Evolutionary conservation across 805 yeast species (phyloP), one percentile per base, ranked within the genome.

Genomic region (Candida argentea): DNA sequence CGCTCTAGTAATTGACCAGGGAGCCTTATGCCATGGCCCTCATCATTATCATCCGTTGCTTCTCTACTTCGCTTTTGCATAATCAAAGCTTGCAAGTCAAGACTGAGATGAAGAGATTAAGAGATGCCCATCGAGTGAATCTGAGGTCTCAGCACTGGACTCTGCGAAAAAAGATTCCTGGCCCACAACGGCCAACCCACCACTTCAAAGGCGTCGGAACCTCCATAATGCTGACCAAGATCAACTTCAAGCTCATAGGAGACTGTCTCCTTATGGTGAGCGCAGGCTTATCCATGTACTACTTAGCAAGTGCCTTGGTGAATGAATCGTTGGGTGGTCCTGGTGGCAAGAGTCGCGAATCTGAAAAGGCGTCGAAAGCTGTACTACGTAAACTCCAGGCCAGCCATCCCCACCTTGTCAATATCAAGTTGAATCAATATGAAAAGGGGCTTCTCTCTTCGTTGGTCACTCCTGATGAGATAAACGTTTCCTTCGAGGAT

Each of bases 401-500:
- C 12, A 48, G 66, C 7, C 72, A 78, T 39, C 94, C 96, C 0
- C 64, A 60, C 1, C 57, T 66, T 16, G 56, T 67, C 30, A 60
- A 60, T 20, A 47, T 77, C 6, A 67, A 62, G 6, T 61, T 83
- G 23, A 78, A 74, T 40, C 71, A 66, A 31, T 87, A 91, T 50
- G 98, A 91, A 48, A 70, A 72, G 36, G 61, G 73, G n/a, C 70
- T 91, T 2, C 56, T 91, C 32, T 74, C 80, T 9, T 74, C 81
- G 9, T 82, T 89, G 16, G 77, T 91, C 5, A 70, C 84, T 2
- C 94, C 97, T 0, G 76, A 74, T 2, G 96, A 86, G 33, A 82
- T 91, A 24, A 65, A 70, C 15, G 80, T 79, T 4, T 62, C 72
- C 8, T 91, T 91, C 50, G 65, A 62, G 19, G 95, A 87, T 47